These are phyloP conservation scores for Lineolata rhizophorae DNA, from an alignment of 495 filamentous ascomycete genomes.

Conservation along the genomic window DNA sequence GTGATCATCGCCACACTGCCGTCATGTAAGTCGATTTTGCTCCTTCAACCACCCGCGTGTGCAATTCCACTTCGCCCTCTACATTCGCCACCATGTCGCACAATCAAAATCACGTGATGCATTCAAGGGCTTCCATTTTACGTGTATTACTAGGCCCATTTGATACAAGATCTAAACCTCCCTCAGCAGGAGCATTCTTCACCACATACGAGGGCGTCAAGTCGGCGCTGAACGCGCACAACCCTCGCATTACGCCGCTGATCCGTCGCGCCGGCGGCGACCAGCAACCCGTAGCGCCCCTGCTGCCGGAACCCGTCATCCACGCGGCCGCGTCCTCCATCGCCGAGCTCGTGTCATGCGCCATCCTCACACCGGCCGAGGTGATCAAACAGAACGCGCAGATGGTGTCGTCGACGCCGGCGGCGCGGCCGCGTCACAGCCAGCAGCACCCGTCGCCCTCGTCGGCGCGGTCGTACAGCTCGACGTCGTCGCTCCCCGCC, in stretches of 20 bases:
- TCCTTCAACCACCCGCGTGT: no score
- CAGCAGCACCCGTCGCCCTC: conserved; percentile 5
- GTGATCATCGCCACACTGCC: conserved; percentile 76
- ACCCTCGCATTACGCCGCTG: conserved; percentile 17
- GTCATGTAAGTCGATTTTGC: conserved; percentile 30
- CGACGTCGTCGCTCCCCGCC: no score
- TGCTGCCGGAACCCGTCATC: conserved; percentile 37
- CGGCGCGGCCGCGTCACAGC: conserved; percentile 4
- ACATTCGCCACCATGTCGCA: no score
- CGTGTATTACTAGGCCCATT: background rate
- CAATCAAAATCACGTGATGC: no score
- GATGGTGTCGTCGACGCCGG: conserved; percentile 25
- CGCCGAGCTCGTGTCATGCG: conserved; percentile 63
- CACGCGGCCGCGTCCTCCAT: conserved; percentile 49
- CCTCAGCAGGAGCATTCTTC: conserved; percentile 66
- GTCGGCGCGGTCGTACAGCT: conserved; percentile 9
- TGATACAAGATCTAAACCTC: conserved; percentile 2
- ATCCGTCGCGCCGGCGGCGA: background rate
- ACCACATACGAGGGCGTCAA: conserved; percentile 68
- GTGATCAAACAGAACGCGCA: conserved; percentile 90
- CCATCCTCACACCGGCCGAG: conserved; percentile 73
- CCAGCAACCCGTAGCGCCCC: conserved; percentile 12
- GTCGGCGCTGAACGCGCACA: conserved; percentile 25
- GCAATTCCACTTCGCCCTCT: no score
- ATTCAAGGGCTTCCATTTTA: no score